These are phyloP conservation scores for Hypoxylon perforatum DNA, from an alignment of 495 filamentous ascomycete genomes.

Conservation along the genomic window DNA sequence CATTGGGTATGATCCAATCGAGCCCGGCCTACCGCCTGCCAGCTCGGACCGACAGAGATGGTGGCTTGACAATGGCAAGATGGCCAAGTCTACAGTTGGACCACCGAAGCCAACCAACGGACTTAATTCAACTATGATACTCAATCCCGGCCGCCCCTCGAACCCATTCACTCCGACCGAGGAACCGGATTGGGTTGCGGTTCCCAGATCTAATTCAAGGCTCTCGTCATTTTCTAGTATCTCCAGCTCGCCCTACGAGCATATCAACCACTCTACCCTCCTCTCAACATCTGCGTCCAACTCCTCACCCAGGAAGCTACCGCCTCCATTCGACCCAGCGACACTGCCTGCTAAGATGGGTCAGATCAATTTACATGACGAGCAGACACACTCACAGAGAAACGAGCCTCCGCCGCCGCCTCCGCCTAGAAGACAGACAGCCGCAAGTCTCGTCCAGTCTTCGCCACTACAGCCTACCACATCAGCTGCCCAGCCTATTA, in stretches of 20 bases:
- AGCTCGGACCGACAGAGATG: conserved; percentile 91
- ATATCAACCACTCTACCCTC: conserved; percentile 57
- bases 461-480: conserved; percentile 26
- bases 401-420: conserved; percentile 57
- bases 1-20: conserved; percentile 77
- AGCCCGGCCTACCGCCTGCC: conserved; percentile 84
- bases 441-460: conserved; percentile 29
- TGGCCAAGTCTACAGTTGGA: conserved; percentile 75
- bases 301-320: conserved; percentile 58
- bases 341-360: conserved; percentile 54
- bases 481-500: conserved; percentile 9
- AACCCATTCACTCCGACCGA: conserved; percentile 81
- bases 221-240: conserved; percentile 56
- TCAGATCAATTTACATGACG: conserved; percentile 50
- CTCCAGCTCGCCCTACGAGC: conserved; percentile 59
- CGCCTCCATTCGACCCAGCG: conserved; percentile 64
- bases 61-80: conserved; percentile 91
- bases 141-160: conserved; percentile 76
- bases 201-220: conserved; percentile 60
- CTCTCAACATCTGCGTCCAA: conserved; percentile 55
- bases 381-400: conserved; percentile 39
- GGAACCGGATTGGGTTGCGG: conserved; percentile 82
- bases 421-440: conserved; percentile 59
- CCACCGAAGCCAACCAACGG: conserved; percentile 65
- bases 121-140: conserved; percentile 57